Evolutionary conservation across 495 filamentous ascomycete species (phyloP).

Genomic region (Penicillium desertorum): DNA sequence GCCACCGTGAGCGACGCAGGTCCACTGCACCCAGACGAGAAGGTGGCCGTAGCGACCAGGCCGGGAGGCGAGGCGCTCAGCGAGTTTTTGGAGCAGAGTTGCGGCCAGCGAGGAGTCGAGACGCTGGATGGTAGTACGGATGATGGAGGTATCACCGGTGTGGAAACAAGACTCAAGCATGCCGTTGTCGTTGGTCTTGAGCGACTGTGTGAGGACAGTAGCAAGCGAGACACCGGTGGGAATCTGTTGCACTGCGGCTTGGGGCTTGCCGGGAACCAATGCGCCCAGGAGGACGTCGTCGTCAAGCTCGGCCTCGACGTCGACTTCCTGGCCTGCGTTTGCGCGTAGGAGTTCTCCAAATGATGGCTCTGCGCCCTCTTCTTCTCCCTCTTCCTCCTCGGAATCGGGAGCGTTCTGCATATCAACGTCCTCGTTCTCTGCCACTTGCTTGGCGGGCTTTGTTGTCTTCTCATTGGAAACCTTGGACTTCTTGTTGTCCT

Average conservation of each 20-base stretch:
- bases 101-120: constrained; percentile 81
- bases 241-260: constrained; percentile 49
- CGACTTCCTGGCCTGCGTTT: constrained; percentile 66
- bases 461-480: constrained; percentile 37
- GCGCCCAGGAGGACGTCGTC: constrained; percentile 43
- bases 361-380: constrained; percentile 63
- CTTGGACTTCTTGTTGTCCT: constrained; percentile 35
- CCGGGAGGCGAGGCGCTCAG: constrained; percentile 80
- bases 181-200: constrained; percentile 82
- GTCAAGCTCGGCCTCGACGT: constrained; percentile 62
- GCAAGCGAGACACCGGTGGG: constrained; percentile 79
- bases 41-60: constrained; percentile 87
- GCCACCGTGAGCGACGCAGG: constrained; percentile 89
- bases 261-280: constrained; percentile 41
- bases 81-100: constrained; percentile 74
- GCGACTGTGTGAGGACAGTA: constrained; percentile 87
- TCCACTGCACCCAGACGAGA: constrained; percentile 97
- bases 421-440: constrained; percentile 43
- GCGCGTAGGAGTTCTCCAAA: constrained; percentile 85
- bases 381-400: constrained; percentile 44
- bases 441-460: constrained; percentile 30
- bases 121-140: constrained; percentile 84
- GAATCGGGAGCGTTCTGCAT: constrained; percentile 41
- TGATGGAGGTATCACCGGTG: constrained; percentile 66
- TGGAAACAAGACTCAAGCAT: constrained; percentile 92